Conservation (phyloP, 2,329 filamentous ascomycete genomes). For the Ophiostoma sp. region DNA sequence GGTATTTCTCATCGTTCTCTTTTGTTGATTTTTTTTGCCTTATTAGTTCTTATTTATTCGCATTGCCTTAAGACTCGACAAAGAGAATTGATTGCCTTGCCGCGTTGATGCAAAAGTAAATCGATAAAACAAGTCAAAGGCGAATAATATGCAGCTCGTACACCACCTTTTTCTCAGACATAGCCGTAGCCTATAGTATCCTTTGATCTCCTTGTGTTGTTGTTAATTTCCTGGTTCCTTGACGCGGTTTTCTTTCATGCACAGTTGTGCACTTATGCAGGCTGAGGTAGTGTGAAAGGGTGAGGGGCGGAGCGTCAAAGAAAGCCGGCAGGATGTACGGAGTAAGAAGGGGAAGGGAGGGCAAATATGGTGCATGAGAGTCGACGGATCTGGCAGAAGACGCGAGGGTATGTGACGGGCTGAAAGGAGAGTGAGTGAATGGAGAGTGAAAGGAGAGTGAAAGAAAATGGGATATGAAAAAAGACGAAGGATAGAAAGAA, state of each 20-base stretch:
- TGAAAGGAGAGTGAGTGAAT: background rate
- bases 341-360: background rate
- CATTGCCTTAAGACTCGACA: background rate
- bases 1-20: background rate
- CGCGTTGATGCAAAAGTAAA: too few relatives aligned
- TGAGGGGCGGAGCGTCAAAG: background rate
- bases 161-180: background rate
- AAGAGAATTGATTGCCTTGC: background rate
- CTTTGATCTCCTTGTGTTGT: background rate
- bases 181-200: background rate
- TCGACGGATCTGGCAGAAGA: background rate
- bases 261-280: slow-evolving; percentile 6
- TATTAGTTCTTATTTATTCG: background rate
- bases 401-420: background rate
- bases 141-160: slow-evolving; percentile 1
- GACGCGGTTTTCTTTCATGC: slow-evolving; percentile 8
- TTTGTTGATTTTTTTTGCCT: background rate
- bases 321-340: background rate
- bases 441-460: too few relatives aligned
- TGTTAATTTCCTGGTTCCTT: background rate
- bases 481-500: background rate
- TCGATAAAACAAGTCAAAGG: background rate
- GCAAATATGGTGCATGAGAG: background rate
- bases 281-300: slow-evolving; percentile 11
- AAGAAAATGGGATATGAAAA: background rate